Base-by-base conservation (phyloP, 2,329 filamentous ascomycete genomes). In the Penicillium sp. region DNA sequence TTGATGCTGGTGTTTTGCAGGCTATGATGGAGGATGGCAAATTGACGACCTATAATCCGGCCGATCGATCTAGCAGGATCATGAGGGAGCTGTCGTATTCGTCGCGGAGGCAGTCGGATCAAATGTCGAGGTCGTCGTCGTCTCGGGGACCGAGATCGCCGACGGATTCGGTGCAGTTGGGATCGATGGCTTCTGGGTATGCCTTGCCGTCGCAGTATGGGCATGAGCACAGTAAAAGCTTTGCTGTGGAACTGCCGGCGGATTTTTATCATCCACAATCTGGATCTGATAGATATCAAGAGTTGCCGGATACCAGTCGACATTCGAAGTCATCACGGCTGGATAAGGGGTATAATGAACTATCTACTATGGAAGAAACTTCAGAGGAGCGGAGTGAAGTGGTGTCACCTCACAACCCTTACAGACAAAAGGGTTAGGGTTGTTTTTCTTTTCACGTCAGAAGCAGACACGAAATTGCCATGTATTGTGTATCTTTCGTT, bases 1-100 rank as follows among this genome's bases (percentile, higher is more conserved):
- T 70, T 10, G 61, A 64, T 49, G 53, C 56, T 0, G 62, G 61
- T 8, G 54, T 53, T 9, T 47, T 59, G 42, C 45, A 58, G 45
- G 56, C 45, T 15, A 43, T 52, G 28, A 50, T 59, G 42, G 54
- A 59, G 33, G 56, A 53, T 48, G 57, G 57, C 1, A 57, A 49
- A 31, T 41, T 59, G 34, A 58, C 44, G 48, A 59, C 57, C 1
- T 52, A 54, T 31, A 59, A 59, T 35, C 57, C 57, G 19, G 54
- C 54, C 3, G 54, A 58, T 33, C 49, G 51, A 13, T 54, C 56
- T 7, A 43, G 24, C 38, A 22, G 17, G 15, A 33, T 38, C 29
- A 12, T 12, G 4, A 38, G 24, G 19, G 34, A 38, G 2, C 34
- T 42, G 10, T 45, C 12, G 2, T 24, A 26, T 26, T 32, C 42